These are phyloP conservation scores for Alternaria viburni DNA, from an alignment of 2,329 filamentous ascomycete species.

Conservation along the genomic window DNA sequence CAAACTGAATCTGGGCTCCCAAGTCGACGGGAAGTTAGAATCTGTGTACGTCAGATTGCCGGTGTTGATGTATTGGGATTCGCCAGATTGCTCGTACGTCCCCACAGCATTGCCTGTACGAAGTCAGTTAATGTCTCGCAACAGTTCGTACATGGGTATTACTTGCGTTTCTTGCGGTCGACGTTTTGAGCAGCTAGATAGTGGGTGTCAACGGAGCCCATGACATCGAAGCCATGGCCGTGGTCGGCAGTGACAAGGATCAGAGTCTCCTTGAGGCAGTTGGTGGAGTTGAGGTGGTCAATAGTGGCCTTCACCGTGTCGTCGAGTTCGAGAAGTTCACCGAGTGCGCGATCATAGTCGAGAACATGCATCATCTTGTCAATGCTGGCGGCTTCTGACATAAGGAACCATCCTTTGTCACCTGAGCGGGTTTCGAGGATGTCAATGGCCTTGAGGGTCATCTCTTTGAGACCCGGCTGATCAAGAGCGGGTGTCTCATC, in stretches of 20 bases:
- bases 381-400: slow-evolving; percentile 84
- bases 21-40: slow-evolving; percentile 68
- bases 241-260: slow-evolving; percentile 86
- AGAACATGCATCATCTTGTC: slow-evolving; percentile 89
- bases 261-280: slow-evolving; percentile 75
- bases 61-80: slow-evolving; percentile 74
- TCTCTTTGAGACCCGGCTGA: slow-evolving; percentile 83
- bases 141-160: not conserved
- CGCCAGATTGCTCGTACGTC: slow-evolving; percentile 73
- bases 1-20: too few relatives aligned
- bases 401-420: slow-evolving; percentile 81
- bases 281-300: slow-evolving; percentile 69
- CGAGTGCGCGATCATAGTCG: slow-evolving; percentile 85
- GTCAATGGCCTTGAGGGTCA: slow-evolving; percentile 86
- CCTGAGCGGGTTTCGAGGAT: slow-evolving; percentile 70
- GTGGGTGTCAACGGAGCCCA: slow-evolving; percentile 79
- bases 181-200: slow-evolving; percentile 71
- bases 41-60: slow-evolving; percentile 69
- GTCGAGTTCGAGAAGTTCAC: slow-evolving; percentile 83
- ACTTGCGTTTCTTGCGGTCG: slow-evolving; percentile 71
- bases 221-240: slow-evolving; percentile 88
- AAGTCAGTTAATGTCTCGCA: not conserved
- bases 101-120: slow-evolving; percentile 65
- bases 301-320: slow-evolving; percentile 81
- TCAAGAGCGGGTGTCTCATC: slow-evolving; percentile 69